Evolutionary conservation across 148 eudicot genomes (phyloP), one percentile per base, ranked within the genome.

Genomic region (Arbutus unedo): DNA sequence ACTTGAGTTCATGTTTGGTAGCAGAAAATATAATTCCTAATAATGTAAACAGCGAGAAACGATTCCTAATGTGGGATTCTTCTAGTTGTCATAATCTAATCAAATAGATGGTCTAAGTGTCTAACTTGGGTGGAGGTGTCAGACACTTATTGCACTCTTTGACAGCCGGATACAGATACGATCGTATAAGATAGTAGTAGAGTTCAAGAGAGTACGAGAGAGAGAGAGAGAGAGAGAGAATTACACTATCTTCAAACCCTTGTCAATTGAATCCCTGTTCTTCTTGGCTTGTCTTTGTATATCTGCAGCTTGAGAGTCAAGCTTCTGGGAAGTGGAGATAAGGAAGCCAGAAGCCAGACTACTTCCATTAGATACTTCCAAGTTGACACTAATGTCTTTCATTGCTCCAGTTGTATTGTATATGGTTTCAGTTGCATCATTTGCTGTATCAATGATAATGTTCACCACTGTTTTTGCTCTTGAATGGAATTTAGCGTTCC

Each of bases 381-480:
- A 79, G 85, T 82, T 82, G 66, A 4, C 64, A 74, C 89, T 85
- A 67, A 92, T 91, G 68, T 78, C 47, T 82, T 78, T 90, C 93
- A 93, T 88, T 45, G 94, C 90, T 76, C 84, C 88, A 3, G 98
- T 92, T 48, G 90, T 89, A 80, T 86, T 85, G 79, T 87, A 85
- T 84, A 93, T 90, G 16, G 94, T 89, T 54, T 85, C 74, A 3
- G 98, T 81, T 79, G 98, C 95, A 2, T 85, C 85, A 85, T 92
- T 88, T 19, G 95, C 93, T 13, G 98, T 87, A 74, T 88, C 82
- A 31, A 91, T 88, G 66, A 93, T 80, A 3, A 88, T 86, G 51
- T 85, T 86, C 56, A 92, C 83, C 48, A 93, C 84, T 18, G 87
- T 90, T 76, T 91, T 88, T 80, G 95, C 91, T 83, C 94, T 88